Conservation (phyloP, 176 grass and related monocot species). For the Oropetium thomaeum region DNA sequence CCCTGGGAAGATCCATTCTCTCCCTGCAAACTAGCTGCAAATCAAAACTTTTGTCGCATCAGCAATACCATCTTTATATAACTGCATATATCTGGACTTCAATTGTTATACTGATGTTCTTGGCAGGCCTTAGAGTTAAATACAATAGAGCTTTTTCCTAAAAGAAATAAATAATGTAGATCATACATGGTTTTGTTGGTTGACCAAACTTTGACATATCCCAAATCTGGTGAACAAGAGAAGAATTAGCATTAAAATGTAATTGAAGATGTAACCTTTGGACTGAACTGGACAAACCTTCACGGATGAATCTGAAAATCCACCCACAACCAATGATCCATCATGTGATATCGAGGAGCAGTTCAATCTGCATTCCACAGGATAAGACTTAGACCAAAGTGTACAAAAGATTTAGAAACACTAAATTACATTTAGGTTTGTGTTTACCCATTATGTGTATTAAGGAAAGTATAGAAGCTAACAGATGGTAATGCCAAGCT, state of each 20-base stretch:
- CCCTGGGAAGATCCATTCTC: constrained; percentile 58
- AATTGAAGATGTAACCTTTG: neutral
- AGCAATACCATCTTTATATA: constrained; percentile 23
- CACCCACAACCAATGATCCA: constrained; percentile 92
- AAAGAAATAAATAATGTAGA: constrained; percentile 15
- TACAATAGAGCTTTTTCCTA: constrained; percentile 13
- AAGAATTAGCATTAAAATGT: constrained; percentile 15
- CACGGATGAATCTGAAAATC: constrained; percentile 97
- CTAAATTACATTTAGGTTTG: constrained; percentile 7
- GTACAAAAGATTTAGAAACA: constrained; percentile 1
- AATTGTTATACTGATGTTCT: neutral
- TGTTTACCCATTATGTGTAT: constrained; percentile 95
- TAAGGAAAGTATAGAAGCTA: constrained; percentile 96
- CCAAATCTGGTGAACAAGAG: constrained; percentile 66
- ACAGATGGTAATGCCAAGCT: constrained; percentile 81
- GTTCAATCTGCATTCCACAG: constrained; percentile 66
- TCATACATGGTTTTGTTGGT: constrained; percentile 69
- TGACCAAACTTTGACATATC: constrained; percentile 97
- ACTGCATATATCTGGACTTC: constrained; percentile 10
- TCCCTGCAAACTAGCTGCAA: constrained; percentile 59
- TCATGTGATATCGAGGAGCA: constrained; percentile 93
- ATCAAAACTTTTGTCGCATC: constrained; percentile 15
- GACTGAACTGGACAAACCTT: constrained; percentile 60
- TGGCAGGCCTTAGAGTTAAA: neutral
- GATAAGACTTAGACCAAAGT: constrained; percentile 23